These are phyloP conservation scores for Gentiana macrophylla DNA, from an alignment of 257 asterid genomes.

Conservation along the genomic window DNA sequence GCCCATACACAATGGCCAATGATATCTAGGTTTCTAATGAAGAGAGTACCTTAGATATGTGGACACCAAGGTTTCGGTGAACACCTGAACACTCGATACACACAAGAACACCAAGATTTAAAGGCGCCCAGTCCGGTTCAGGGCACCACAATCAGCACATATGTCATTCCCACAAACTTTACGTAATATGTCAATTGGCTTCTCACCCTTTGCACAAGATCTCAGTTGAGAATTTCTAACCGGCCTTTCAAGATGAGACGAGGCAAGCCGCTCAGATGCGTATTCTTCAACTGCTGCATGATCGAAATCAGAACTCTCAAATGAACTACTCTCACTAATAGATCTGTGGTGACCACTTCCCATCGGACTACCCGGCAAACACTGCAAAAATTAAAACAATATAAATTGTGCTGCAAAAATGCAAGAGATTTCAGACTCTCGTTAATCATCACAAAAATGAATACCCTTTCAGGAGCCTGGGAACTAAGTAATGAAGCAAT, in stretches of 20 bases:
- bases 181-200: conserved; percentile 75
- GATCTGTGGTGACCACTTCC: conserved; percentile 91
- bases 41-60: conserved; percentile 80
- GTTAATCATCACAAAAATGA: background rate
- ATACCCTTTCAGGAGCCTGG: conserved; percentile 96
- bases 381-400: conserved; percentile 23
- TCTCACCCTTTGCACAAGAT: conserved; percentile 51
- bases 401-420: background rate
- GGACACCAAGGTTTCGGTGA: conserved; percentile 99
- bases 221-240: conserved; percentile 58
- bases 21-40: background rate
- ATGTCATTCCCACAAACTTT: conserved; percentile 86
- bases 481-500: conserved; percentile 95
- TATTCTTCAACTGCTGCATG: conserved; percentile 79
- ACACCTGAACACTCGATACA: conserved; percentile 99
- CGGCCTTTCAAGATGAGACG: conserved; percentile 56
- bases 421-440: conserved; percentile 4
- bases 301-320: conserved; percentile 85
- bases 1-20: too few species aligned
- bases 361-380: conserved; percentile 74
- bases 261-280: conserved; percentile 61
- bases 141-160: conserved; percentile 97
- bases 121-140: conserved; percentile 99
- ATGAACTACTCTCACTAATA: conserved; percentile 96
- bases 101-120: conserved; percentile 92